Percentiles rank a stretch among this genome's conserved stretches.
phyloP scores from a whole-genome alignment of 495 filamentous ascomycete genomes.

The Friedmanniomyces simplex region DNA sequence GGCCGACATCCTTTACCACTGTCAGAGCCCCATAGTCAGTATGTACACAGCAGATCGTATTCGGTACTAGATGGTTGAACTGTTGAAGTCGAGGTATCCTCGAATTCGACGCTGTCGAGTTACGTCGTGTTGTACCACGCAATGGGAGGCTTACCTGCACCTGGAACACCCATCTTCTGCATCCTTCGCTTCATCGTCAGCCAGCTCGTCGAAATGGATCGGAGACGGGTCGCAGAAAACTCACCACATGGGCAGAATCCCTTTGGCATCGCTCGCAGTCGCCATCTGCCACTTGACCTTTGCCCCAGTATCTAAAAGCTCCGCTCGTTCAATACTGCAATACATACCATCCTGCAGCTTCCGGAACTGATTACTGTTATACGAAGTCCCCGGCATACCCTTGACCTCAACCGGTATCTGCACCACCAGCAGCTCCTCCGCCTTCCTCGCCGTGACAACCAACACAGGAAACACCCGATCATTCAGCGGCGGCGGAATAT shows the following conservation, averaged over 20 bases:
- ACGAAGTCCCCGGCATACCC: conserved; percentile 30
- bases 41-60: too few relatives aligned
- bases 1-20: conserved; percentile 61
- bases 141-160: too few relatives aligned
- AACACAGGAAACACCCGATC: conserved; percentile 49
- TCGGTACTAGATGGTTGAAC: too few relatives aligned
- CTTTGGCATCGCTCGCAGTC: conserved; percentile 34
- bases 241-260: conserved; percentile 45
- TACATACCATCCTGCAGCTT: conserved; percentile 33
- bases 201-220: too few relatives aligned
- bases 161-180: conserved; percentile 49
- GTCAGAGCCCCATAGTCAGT: conserved; percentile 35
- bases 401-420: conserved; percentile 36
- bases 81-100: too few relatives aligned
- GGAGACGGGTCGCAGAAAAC: too few relatives aligned
- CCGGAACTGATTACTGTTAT: conserved; percentile 3
- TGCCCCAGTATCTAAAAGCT: conserved; percentile 25
- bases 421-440: conserved; percentile 23
- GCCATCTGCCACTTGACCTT: conserved; percentile 60
- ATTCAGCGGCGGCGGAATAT: conserved; percentile 39
- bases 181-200: conserved; percentile 21
- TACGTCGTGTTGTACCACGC: too few relatives aligned
- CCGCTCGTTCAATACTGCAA: conserved; percentile 51
- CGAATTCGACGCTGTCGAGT: too few relatives aligned
- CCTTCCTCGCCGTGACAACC: conserved; percentile 32